Evolutionary conservation across 805 yeast species (phyloP).

Genomic region (Jamesozyma rosinii): DNA sequence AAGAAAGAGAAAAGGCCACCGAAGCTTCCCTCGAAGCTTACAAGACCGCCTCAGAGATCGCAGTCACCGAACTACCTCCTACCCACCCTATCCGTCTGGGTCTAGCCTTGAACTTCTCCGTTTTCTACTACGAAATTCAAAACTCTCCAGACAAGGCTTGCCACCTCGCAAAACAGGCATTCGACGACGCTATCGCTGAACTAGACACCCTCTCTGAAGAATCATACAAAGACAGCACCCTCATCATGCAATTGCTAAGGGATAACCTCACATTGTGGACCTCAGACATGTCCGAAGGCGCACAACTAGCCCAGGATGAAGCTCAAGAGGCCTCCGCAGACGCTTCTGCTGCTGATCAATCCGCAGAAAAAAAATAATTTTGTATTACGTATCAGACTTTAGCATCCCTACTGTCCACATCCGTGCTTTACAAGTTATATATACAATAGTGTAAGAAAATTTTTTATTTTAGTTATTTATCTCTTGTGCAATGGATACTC

Average conservation of each 20-base stretch:
- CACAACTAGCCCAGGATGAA: conserved; percentile 41
- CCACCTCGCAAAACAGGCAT: conserved; percentile 94
- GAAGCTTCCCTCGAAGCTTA: conserved; percentile 86
- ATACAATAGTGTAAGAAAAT: neutral
- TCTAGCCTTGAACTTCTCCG: conserved; percentile 91
- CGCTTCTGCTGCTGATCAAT: conserved; percentile 4
- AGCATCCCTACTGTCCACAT: no score
- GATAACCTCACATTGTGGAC: conserved; percentile 97
- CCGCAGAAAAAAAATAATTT: neutral
- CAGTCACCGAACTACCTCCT: conserved; percentile 89
- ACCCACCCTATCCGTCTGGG: conserved; percentile 97
- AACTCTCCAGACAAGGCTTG: conserved; percentile 97
- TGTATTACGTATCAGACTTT: no score
- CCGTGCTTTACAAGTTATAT: neutral
- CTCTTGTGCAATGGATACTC: no score
- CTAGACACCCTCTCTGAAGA: conserved; percentile 93
- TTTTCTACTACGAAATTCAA: conserved; percentile 92
- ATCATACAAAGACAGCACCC: conserved; percentile 93
- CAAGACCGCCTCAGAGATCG: conserved; percentile 89
- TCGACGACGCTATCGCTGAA: conserved; percentile 97
- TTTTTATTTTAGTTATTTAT: neutral
- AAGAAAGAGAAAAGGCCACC: conserved; percentile 84
- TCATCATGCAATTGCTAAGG: conserved; percentile 94
- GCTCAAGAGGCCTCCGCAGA: conserved; percentile 15
- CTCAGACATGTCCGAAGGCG: conserved; percentile 76